Base-by-base conservation (phyloP, 371 early-diverging fungal species). In the Rhizopus sp. region DNA sequence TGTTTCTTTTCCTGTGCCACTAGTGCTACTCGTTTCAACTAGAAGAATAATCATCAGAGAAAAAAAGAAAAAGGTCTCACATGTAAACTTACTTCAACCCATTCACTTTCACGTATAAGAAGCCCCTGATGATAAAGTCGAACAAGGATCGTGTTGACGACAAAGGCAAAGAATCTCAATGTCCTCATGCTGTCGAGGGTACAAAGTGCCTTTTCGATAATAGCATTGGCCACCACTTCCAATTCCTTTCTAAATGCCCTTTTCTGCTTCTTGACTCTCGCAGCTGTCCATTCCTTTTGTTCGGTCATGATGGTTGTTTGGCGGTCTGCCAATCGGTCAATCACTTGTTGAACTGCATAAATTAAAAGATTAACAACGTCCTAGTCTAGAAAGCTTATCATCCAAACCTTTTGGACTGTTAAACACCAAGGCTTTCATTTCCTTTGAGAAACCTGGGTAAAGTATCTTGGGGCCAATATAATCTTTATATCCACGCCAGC, bases 91-190 rank as follows among this genome's bases (percentile, higher is more conserved):
- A 88, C 87, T 75, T 88, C 87, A 7, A 87, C 69, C 72, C 91
- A 88, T 69, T 94, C 92, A 62, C 79, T 81, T 59, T 91, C 91
- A 52, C 87, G 84, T 57, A 94, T 90, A 64, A 91, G 91, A 42
- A 94, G 82, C 34, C 94, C 94, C 68, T 90, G 93, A 62, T 88
- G 87, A 56, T 88, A 93, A 70, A 92, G 76, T 40, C 91, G 78
- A 12, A 87, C 87, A 17, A 93, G 77, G 51, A 92, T 77, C 60
- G 84, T 89, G 69, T 91, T 88, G 39, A 90, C 77, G 3, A 82
- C 62, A 65, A 91, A 91, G 0, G 86, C 90, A 58, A 90, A 80
- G 62, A 87, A 75, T 60, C 87, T 71, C 29, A 88, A 71, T 16
- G 83, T 77, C 12, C 83, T 76, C 50, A 81, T 68, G 56, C 83